Evolutionary conservation across 305 asterid genomes (phyloP).

Genomic region (Fraxinus greggii): DNA sequence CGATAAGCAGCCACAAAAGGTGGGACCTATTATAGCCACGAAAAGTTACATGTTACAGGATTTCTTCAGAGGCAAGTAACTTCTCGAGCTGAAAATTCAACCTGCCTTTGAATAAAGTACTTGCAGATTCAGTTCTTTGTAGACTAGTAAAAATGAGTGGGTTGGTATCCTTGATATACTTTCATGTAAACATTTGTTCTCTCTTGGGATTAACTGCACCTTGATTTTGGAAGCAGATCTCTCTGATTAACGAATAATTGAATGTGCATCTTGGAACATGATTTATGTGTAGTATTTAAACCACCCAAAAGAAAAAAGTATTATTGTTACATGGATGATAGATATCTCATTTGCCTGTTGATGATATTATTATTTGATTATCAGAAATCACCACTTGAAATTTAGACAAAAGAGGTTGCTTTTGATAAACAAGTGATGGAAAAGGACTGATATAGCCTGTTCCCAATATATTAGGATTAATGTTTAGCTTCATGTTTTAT

Average conservation of each 20-base stretch:
- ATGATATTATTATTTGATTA: not conserved
- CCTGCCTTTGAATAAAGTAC: not conserved
- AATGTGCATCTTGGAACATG: not conserved
- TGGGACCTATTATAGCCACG: constrained; percentile 75
- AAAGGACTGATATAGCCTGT: not conserved
- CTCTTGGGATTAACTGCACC: not conserved
- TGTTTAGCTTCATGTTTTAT: not conserved
- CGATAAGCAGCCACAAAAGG: constrained; percentile 64
- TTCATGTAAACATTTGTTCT: constrained; percentile 1
- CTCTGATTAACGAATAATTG: constrained; percentile 16
- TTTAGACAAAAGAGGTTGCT: not conserved
- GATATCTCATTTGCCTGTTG: not conserved
- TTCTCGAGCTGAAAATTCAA: not conserved
- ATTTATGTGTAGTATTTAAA: not conserved
- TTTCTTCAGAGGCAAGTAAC: constrained; percentile 70
- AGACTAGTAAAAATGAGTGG: constrained; percentile 6
- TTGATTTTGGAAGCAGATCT: not conserved
- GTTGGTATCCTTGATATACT: constrained; percentile 16
- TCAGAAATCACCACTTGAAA: not conserved
- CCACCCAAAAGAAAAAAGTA: not conserved
- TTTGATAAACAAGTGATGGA: not conserved
- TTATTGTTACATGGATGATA: not conserved
- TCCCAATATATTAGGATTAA: not conserved
- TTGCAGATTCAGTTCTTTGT: constrained; percentile 3
- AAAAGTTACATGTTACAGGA: constrained; percentile 68